Evolutionary conservation across 805 yeast species (phyloP).

Genomic region (Crinitomyces ghanaensis): DNA sequence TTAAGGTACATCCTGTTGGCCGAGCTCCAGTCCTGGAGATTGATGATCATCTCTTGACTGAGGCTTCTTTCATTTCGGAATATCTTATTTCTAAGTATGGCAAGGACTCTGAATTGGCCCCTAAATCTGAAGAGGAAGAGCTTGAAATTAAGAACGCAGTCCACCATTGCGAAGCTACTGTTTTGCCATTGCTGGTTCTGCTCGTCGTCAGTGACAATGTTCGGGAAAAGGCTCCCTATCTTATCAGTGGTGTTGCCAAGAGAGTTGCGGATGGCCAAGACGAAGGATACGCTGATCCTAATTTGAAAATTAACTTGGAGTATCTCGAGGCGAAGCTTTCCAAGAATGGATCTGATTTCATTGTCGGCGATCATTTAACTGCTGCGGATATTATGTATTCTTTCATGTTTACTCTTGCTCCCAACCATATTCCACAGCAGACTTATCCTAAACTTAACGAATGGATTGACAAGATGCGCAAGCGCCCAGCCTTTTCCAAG

Average conservation of each 20-base stretch:
- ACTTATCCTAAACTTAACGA: too few relatives aligned
- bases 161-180: slow-evolving; percentile 51
- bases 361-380: slow-evolving; percentile 49
- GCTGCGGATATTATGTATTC: slow-evolving; percentile 51
- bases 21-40: slow-evolving; percentile 50
- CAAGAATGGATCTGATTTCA: slow-evolving; percentile 38
- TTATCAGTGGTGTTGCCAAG: slow-evolving; percentile 34
- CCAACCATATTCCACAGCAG: background rate
- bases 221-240: slow-evolving; percentile 28
- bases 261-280: slow-evolving; percentile 36
- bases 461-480: too few relatives aligned
- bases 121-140: slow-evolving; percentile 30
- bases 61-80: slow-evolving; percentile 48
- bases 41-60: slow-evolving; percentile 36
- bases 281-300: slow-evolving; percentile 38
- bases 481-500: too few relatives aligned
- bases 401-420: slow-evolving; percentile 29
- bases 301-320: slow-evolving; percentile 31
- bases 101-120: slow-evolving; percentile 28
- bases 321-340: slow-evolving; percentile 33
- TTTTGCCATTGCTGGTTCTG: slow-evolving; percentile 39
- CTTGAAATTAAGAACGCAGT: slow-evolving; percentile 40
- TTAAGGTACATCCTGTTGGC: slow-evolving; percentile 49
- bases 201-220: slow-evolving; percentile 28
- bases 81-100: slow-evolving; percentile 44